These are phyloP conservation scores for Fusarium acutatum DNA, from an alignment of 2,329 filamentous ascomycete genomes.

Conservation along the genomic window DNA sequence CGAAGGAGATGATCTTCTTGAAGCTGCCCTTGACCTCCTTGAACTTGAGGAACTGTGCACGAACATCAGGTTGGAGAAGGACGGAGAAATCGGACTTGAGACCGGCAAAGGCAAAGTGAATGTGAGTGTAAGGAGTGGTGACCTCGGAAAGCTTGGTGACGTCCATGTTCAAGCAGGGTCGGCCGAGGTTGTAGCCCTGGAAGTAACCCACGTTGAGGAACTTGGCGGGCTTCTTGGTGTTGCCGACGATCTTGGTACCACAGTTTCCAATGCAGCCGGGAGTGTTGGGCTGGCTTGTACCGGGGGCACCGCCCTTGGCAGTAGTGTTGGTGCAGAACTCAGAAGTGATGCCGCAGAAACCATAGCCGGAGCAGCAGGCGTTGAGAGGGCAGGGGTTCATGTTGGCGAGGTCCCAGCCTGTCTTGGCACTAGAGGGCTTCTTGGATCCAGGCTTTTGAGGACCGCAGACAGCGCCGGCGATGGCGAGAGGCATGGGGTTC, in stretches of 20 bases:
- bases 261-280: slow-evolving; percentile 47
- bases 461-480: slow-evolving; percentile 46
- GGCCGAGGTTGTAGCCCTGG: slow-evolving; percentile 43
- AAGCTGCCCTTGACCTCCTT: slow-evolving; percentile 38
- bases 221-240: slow-evolving; percentile 36
- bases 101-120: slow-evolving; percentile 47
- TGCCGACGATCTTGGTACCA: slow-evolving; percentile 44
- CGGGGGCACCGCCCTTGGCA: slow-evolving; percentile 41
- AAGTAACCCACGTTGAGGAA: slow-evolving; percentile 46
- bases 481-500: slow-evolving; percentile 45
- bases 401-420: slow-evolving; percentile 41
- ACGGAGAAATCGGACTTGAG: slow-evolving; percentile 33
- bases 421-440: slow-evolving; percentile 40
- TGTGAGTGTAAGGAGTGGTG: slow-evolving; percentile 41
- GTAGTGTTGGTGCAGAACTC: slow-evolving; percentile 53
- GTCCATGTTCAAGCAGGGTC: slow-evolving; percentile 46
- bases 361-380: slow-evolving; percentile 53
- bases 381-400: slow-evolving; percentile 59
- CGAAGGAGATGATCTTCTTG: slow-evolving; percentile 49
- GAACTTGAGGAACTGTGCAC: slow-evolving; percentile 44
- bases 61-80: slow-evolving; percentile 25
- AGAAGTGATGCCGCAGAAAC: slow-evolving; percentile 54
- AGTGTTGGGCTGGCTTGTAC: slow-evolving; percentile 36
- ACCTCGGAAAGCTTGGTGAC: slow-evolving; percentile 31
- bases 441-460: slow-evolving; percentile 44